A percentile compares a stretch with the other conserved stretches of the same genome.
Conservation (phyloP, 371 early-diverging fungal species). For the Lichtheimia ornata region DNA sequence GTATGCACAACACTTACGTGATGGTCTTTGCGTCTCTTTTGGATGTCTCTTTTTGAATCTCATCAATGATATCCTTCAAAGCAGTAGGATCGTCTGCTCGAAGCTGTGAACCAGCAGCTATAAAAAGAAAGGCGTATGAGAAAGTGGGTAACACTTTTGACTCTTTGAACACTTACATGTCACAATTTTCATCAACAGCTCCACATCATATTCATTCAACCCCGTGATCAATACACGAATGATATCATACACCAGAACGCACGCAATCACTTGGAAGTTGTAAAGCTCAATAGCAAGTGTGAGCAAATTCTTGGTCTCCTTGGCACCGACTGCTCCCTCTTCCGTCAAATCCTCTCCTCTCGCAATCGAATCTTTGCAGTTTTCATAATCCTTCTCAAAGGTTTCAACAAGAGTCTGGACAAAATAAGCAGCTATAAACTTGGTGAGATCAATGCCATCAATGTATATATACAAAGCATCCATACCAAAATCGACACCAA, state of each 20-base stretch:
- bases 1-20: constrained; percentile 32
- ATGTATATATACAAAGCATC: background rate
- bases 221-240: constrained; percentile 69
- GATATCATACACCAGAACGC: constrained; percentile 86
- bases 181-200: constrained; percentile 83
- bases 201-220: constrained; percentile 82
- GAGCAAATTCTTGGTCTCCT: constrained; percentile 78
- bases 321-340: constrained; percentile 53
- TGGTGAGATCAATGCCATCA: background rate
- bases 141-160: background rate
- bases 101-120: constrained; percentile 84
- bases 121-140: background rate
- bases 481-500: constrained; percentile 86
- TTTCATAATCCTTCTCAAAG: constrained; percentile 62
- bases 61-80: constrained; percentile 83
- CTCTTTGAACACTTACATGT: constrained; percentile 51
- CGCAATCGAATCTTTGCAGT: constrained; percentile 27
- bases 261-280: constrained; percentile 87
- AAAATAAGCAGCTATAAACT: constrained; percentile 73
- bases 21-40: constrained; percentile 49
- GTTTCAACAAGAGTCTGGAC: constrained; percentile 83
- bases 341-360: constrained; percentile 43
- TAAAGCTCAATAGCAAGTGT: constrained; percentile 85
- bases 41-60: constrained; percentile 62
- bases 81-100: constrained; percentile 90